A percentile compares a stretch with the other conserved stretches of the same genome.
Conservation (phyloP, 169 alveolate species). For the Miamiensis avidus region DNA sequence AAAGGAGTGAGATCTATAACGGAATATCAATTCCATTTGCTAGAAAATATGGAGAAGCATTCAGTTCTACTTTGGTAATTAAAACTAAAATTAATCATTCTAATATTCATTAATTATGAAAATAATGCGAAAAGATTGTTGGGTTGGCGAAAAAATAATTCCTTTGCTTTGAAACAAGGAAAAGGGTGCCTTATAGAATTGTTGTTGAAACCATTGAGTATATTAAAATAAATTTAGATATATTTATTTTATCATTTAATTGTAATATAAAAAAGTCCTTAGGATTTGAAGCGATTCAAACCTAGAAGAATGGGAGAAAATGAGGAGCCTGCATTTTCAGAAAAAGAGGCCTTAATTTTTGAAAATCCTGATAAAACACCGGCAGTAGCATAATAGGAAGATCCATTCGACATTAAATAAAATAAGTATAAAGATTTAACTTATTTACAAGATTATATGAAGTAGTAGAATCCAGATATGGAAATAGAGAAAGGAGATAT, state of each 20-base stretch:
- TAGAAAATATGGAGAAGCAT: neutral
- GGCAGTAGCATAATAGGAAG: neutral
- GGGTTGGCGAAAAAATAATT: neutral
- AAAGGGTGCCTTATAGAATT: constrained; percentile 73
- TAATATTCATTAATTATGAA: too few relatives aligned
- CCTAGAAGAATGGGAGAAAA: neutral
- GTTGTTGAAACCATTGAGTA: constrained; percentile 69
- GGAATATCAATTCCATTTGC: neutral
- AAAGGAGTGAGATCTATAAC: neutral
- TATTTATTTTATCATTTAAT: neutral
- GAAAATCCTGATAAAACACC: neutral
- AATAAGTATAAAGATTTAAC: neutral
- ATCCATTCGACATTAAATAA: neutral
- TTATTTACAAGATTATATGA: neutral
- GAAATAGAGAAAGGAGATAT: neutral
- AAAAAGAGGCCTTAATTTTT: neutral
- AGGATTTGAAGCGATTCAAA: neutral
- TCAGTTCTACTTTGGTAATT: neutral
- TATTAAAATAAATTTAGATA: neutral
- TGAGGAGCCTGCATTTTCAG: neutral
- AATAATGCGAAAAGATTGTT: neutral
- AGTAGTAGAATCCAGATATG: neutral
- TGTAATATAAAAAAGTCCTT: neutral
- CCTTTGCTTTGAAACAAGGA: constrained; percentile 65
- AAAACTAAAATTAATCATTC: too few relatives aligned